Conservation (phyloP, 2,329 filamentous ascomycete species). For the Penicillium glabrum region DNA sequence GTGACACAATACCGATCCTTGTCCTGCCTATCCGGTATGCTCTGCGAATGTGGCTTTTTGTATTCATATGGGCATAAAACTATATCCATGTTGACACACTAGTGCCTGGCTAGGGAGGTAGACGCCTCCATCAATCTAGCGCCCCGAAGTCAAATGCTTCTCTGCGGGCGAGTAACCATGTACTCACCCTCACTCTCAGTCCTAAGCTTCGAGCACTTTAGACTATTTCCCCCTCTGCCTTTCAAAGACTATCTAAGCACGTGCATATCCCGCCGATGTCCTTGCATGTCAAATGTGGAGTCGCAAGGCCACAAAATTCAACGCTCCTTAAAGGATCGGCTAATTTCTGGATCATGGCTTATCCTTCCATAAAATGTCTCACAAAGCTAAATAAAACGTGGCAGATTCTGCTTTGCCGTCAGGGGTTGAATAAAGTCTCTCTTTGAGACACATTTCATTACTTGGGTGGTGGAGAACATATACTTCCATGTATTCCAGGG, state of each 20-base stretch:
- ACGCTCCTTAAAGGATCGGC: not conserved
- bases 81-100: not conserved
- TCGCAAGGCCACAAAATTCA: not conserved
- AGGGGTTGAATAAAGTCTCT: not conserved
- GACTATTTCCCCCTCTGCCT: not conserved
- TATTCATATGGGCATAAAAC: not conserved
- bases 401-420: not conserved
- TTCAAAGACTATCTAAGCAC: not conserved
- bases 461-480: too few relatives aligned
- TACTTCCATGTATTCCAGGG: too few relatives aligned
- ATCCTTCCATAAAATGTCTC: not conserved
- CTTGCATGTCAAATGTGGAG: not conserved
- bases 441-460: too few relatives aligned
- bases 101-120: not conserved
- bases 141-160: not conserved
- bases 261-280: not conserved
- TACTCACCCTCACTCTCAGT: not conserved
- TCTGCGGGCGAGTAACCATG: not conserved
- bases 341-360: not conserved
- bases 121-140: not conserved
- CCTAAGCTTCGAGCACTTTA: not conserved
- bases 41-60: not conserved
- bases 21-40: not conserved
- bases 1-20: not conserved
- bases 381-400: not conserved